Base-by-base conservation (phyloP, 129 eudicot species). In the Erigeron canadensis region DNA sequence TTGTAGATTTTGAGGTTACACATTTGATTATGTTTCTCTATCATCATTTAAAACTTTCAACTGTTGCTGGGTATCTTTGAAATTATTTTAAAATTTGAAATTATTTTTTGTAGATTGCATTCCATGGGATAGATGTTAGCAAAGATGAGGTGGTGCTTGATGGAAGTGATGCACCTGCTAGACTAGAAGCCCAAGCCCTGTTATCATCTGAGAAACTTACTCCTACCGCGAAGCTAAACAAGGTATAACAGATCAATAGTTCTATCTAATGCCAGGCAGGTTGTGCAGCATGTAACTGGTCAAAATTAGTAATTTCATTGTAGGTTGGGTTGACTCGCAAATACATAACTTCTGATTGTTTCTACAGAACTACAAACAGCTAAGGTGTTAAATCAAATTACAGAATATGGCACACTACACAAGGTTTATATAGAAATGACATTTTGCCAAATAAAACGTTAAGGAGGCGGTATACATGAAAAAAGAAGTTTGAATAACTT, bases 141-240 rank as follows among this genome's bases (percentile, higher is more conserved):
- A 90, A 88, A 78, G 85, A 80, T 67, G 96, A 90, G 60, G 85
- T 90, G 43, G 37, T 90, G 41, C 91, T 95, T 83, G 89, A 86
- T 77, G 99, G 99, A 67, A 88, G 99, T 85, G 97, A 95, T 67
- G 99, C 99, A 11, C 97, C 97, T 78, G 84, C 70, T 50, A 79
- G 97, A 73, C 78, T 95, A n/a, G 97, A 80, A 81, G 97, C 90
- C 71, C 86, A 84, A 73, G 86, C 96, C 70, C 82, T 84, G 72
- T 79, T 95, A 63, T 84, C 95, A 21, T 81, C 95, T n/a, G 99
- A 95, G 85, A 90, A 82, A 65, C 97, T 95, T 73, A 75, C 72
- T 38, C 99, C 97, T 38, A 75, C 72, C 22, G 99, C 97, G 19
- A 81, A 81, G 77, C 82, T 95, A 58, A 90, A 95, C 68, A 95